These are phyloP conservation scores for Backusella sp. DNA, from an alignment of 192 early-diverging fungal species.

Conservation along the genomic window DNA sequence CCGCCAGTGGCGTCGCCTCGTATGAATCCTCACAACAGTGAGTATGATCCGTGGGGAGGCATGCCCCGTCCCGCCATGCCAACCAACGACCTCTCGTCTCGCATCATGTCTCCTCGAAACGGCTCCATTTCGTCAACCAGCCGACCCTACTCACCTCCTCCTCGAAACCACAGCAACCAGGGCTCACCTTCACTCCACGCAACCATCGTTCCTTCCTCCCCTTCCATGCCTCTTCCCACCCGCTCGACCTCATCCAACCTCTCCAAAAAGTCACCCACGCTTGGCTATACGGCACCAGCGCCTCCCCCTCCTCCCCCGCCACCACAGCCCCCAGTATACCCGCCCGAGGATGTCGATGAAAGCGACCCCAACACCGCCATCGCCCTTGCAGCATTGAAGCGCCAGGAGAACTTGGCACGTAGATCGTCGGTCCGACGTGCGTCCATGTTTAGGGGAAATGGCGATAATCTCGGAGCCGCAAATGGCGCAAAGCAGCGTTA, in stretches of 20 bases:
- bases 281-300: background rate
- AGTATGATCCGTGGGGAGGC: constrained; percentile 23
- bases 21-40: background rate
- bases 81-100: constrained; percentile 15
- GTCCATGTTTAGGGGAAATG: constrained; percentile 24
- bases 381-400: constrained; percentile 37
- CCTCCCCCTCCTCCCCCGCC: constrained; percentile 2
- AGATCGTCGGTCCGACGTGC: constrained; percentile 37
- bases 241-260: constrained; percentile 15
- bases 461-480: background rate
- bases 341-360: constrained; percentile 24
- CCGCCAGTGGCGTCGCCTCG: background rate
- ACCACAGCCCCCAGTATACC: background rate
- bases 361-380: constrained; percentile 36
- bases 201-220: background rate
- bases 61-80: constrained; percentile 23
- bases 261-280: background rate
- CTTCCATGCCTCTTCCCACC: constrained; percentile 11
- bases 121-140: background rate
- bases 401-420: constrained; percentile 38
- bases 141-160: constrained; percentile 7
- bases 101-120: constrained; percentile 10
- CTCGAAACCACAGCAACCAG: background rate
- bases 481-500: constrained; percentile 4
- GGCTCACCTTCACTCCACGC: constrained; percentile 1